A percentile compares a stretch with the other conserved stretches of the same genome.
phyloP scores from a whole-genome alignment of 768 basidiomycete genomes.

The Leucocoprinus birnbaumii region DNA sequence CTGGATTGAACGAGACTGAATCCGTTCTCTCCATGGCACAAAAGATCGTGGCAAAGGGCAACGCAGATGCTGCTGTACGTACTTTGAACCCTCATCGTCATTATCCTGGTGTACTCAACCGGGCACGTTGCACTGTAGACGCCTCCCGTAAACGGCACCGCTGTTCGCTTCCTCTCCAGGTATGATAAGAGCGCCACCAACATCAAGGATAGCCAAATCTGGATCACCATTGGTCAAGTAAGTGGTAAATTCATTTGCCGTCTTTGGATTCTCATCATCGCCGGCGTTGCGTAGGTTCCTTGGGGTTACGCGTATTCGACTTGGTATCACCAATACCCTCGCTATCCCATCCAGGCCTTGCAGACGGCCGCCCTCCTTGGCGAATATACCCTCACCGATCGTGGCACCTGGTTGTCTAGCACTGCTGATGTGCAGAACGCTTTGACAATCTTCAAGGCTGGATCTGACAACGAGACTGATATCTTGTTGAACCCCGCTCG shows the following conservation, averaged over 20 bases:
- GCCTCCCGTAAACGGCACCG: conserved; percentile 23
- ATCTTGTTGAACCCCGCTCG: conserved; percentile 47
- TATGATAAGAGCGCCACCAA: conserved; percentile 60
- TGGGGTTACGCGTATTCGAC: conserved; percentile 50
- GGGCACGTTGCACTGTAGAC: conserved; percentile 17
- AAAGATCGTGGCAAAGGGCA: conserved; percentile 43
- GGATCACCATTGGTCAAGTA: conserved; percentile 48
- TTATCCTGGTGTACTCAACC: too few relatives aligned
- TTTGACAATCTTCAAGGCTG: conserved; percentile 38
- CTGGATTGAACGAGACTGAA: conserved; percentile 29
- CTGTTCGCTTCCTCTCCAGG: conserved; percentile 51
- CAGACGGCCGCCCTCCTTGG: conserved; percentile 40
- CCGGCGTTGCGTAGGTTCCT: conserved; percentile 39
- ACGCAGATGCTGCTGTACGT: conserved; percentile 37
- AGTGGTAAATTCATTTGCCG: not conserved
- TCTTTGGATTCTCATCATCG: too few relatives aligned
- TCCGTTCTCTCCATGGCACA: conserved; percentile 41
- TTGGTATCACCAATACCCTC: conserved; percentile 60
- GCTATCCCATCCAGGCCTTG: conserved; percentile 48
- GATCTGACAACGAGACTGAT: conserved; percentile 36
- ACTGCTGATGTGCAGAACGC: conserved; percentile 24
- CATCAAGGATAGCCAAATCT: conserved; percentile 52
- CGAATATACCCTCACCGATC: conserved; percentile 55
- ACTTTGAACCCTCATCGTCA: not conserved
- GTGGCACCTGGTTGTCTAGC: conserved; percentile 47